Conservation (phyloP, 768 basidiomycete species). For the Auricularia sp. region DNA sequence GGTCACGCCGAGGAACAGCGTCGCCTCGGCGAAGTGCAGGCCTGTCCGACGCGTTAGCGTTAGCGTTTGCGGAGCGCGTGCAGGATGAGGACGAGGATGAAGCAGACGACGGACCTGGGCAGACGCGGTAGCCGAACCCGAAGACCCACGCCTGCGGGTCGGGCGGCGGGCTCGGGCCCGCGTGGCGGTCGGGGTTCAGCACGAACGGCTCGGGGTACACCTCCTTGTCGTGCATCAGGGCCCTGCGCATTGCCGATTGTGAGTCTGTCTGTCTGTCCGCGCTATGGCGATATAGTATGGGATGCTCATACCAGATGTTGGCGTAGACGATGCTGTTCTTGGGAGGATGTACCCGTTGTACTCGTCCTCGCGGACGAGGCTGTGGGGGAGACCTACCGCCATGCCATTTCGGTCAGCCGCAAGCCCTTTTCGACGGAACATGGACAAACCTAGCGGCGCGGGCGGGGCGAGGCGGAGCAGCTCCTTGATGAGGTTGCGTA, state of each 20-base stretch:
- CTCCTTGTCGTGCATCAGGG: constrained; percentile 13
- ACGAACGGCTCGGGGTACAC: constrained; percentile 15
- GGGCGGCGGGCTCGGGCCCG: background rate
- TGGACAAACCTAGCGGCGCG: background rate
- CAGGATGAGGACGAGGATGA: background rate
- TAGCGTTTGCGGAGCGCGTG: background rate
- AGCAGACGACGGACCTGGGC: background rate
- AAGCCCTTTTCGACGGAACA: background rate
- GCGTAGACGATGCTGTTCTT: constrained; percentile 21
- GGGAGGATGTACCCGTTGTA: constrained; percentile 20
- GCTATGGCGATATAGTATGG: background rate
- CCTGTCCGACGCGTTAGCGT: background rate
- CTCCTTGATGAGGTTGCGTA: constrained; percentile 31
- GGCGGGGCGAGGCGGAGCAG: constrained; percentile 17
- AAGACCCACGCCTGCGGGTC: background rate
- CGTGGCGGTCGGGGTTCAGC: constrained; percentile 17
- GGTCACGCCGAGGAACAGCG: background rate
- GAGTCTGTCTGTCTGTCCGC: background rate
- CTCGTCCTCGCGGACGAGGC: constrained; percentile 18
- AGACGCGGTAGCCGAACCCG: background rate
- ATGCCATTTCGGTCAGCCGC: background rate
- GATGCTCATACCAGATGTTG: constrained; percentile 20
- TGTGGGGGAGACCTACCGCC: constrained; percentile 17
- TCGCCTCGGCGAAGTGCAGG: background rate
- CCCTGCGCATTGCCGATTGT: background rate